phyloP scores from a whole-genome alignment of 148 eudicot species.

The Chenopodium formosanum region DNA sequence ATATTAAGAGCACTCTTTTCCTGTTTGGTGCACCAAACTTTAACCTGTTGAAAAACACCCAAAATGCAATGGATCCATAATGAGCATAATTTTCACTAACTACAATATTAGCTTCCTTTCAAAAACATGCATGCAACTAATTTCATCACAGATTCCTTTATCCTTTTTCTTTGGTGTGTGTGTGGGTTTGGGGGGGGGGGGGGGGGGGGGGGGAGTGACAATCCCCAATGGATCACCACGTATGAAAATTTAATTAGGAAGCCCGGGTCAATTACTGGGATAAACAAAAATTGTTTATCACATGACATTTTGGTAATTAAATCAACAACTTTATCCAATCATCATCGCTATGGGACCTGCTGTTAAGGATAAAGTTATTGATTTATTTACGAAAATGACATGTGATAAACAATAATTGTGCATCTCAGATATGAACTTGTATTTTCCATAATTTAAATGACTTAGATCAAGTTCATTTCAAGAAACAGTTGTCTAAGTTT shows the following conservation, averaged over 20 bases:
- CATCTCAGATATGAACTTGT: too few species aligned
- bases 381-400: too few species aligned
- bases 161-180: not conserved
- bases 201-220: not conserved
- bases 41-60: constrained; percentile 51
- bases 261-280: too few species aligned
- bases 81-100: constrained; percentile 6
- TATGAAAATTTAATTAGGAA: too few species aligned
- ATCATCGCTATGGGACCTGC: too few species aligned
- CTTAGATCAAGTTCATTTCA: not conserved
- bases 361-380: too few species aligned
- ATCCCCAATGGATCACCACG: not conserved
- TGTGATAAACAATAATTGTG: too few species aligned
- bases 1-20: constrained; percentile 82
- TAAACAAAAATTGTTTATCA: too few species aligned
- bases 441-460: too few species aligned
- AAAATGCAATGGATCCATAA: constrained; percentile 2
- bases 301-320: too few species aligned
- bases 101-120: not conserved
- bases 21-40: constrained; percentile 91
- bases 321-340: too few species aligned
- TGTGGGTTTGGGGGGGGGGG: not conserved
- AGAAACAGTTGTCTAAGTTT: not conserved
- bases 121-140: not conserved
- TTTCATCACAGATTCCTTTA: not conserved